Evolutionary conservation across 768 basidiomycete species (phyloP).

Genomic region (Arthromyces matolae): DNA sequence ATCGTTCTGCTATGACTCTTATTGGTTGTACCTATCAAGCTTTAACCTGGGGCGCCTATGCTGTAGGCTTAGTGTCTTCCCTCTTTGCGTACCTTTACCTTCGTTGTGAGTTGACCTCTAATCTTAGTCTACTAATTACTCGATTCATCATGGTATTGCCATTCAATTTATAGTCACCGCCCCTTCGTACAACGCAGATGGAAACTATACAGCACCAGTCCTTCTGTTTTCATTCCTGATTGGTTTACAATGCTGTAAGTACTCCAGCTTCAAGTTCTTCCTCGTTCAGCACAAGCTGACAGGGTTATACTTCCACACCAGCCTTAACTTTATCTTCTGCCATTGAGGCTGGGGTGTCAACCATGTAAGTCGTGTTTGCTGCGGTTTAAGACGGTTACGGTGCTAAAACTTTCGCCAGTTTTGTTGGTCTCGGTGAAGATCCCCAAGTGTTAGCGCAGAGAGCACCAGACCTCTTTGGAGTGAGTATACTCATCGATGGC

Average conservation of each 20-base stretch:
- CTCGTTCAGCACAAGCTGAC: too few species aligned
- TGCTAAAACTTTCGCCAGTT: slow-evolving; percentile 36
- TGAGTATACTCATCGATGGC: slow-evolving; percentile 27
- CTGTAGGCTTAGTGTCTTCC: slow-evolving; percentile 67
- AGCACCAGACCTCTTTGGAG: slow-evolving; percentile 66
- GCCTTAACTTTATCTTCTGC: slow-evolving; percentile 68
- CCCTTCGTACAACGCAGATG: slow-evolving; percentile 68
- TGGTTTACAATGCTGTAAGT: slow-evolving; percentile 67
- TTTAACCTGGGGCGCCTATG: slow-evolving; percentile 78
- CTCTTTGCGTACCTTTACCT: slow-evolving; percentile 78
- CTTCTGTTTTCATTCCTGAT: slow-evolving; percentile 80
- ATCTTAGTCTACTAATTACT: too few species aligned
- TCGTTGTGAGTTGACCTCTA: slow-evolving; percentile 42
- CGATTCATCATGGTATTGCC: neutral
- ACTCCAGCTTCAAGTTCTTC: neutral
- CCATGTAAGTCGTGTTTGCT: slow-evolving; percentile 57
- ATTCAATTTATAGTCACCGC: slow-evolving; percentile 53
- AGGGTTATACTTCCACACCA: slow-evolving; percentile 23
- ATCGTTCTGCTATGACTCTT: neutral
- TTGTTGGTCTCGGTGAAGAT: slow-evolving; percentile 83
- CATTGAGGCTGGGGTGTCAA: slow-evolving; percentile 84
- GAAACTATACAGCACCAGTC: slow-evolving; percentile 76
- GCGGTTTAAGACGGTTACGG: too few species aligned
- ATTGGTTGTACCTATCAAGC: slow-evolving; percentile 33
- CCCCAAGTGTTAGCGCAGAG: slow-evolving; percentile 72